Base-by-base conservation (phyloP, 2,329 filamentous ascomycete species). In the Monosporascus sp. region DNA sequence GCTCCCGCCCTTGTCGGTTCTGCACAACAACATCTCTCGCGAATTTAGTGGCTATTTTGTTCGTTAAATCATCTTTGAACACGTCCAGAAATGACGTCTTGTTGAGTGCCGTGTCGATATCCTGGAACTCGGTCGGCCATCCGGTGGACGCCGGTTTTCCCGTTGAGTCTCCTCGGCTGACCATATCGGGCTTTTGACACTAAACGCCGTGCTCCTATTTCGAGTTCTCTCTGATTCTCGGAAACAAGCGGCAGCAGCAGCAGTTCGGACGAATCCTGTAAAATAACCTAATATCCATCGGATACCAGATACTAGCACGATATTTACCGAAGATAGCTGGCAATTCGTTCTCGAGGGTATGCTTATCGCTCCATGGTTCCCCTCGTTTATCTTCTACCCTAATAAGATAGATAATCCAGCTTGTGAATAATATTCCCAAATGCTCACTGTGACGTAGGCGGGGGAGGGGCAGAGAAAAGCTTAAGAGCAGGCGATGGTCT, bases 81-180 rank as follows among this genome's bases (percentile, higher is more conserved):
- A 45, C 52, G 14, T 59, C 49, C 3, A 66, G 56, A 27, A 61
- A 64, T 17, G 56, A 49, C 3, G 54, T 53, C 2, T 59, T 52
- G n/a, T 59, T 56, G 45, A 64, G 48, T 11, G 57, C 56, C 17
- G 41, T 54, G 46, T 62, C 61, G 8, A 64, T 59, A 7, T 56
- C 55, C 5, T 56, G 50, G 5, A 64, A 50, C 22, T 55, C 38
- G 22, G 48, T 44, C 17, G 56, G 59, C 16, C 55, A 53, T 17
- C 56, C 49, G 9, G 53, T 49, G 52, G 53, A 52, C 9, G n/a
- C 37, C 37, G 17, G 37, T 19, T 17, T 40, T 40, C 17, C 16
- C 9, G 9, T 8, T 20, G 40, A 26, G 14, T 34, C 45, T 24
- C 26, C 45, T 24, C 26, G 24, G 9, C 20, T 48, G 45, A 24